Base-by-base conservation (phyloP, 345 rosid genomes). In the Acer negundo region DNA sequence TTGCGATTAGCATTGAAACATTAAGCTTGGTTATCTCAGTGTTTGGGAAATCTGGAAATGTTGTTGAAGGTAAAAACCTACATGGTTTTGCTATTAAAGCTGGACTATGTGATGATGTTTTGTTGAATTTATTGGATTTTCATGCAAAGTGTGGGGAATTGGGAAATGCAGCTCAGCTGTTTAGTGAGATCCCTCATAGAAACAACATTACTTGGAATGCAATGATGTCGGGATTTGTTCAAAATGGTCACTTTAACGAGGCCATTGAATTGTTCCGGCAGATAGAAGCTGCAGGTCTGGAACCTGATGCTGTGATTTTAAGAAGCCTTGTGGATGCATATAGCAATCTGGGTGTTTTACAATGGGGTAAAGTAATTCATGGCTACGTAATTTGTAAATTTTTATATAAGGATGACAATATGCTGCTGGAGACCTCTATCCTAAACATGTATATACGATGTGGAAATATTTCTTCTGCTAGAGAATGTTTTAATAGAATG, bases 71-170 rank as follows among this genome's bases (percentile, higher is more conserved):
- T 46, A 46, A 46, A 46, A 46, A 46, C 15, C 49, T 10, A 9
- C 49, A 46, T 1, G 49, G 49, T 46, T 46, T 46, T 10, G 49
- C 15, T 46, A 46, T 46, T 46, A 46, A 46, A 46, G 12, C 10
- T 46, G 15, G 15, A 9, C 15, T 46, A 46, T 46, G 49, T 10
- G 49, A 46, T 46, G 13, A 46, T 10, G 49, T 10, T 46, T 46
- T 46, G 15, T 15, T 46, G 49, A 46, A 15, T 46, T 70, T 86
- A 67, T 63, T 86, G 72, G 82, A 86, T 51, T 86, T 86, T n/a
- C 84, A 86, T 67, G 85, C 85, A 0, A 84, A 82, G 75, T 84
- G 80, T 44, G 85, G 87, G 74, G 55, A 55, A 67, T 38, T 46
- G 49, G 49, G 49, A 10, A 46, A 46, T 46, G 49, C 49, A 46